Conservation (phyloP, 177 flowering plant species). For the Vitis hybrid region DNA sequence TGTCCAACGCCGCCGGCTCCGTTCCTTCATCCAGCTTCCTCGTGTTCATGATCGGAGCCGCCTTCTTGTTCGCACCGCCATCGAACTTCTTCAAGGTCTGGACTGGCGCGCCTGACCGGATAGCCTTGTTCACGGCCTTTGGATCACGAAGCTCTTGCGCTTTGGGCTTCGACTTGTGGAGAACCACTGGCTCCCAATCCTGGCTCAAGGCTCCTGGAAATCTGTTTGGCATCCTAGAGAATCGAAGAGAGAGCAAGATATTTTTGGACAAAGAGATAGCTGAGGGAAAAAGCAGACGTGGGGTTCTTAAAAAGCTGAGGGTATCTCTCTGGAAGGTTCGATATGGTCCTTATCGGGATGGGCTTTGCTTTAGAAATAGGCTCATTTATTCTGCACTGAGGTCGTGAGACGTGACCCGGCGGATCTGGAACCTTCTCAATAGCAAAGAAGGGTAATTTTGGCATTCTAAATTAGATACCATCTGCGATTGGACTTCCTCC, state of each 20-base stretch:
- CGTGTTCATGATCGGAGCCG: constrained; percentile 39
- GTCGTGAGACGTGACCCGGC: neutral
- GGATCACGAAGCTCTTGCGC: constrained; percentile 54
- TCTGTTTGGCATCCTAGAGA: constrained; percentile 53
- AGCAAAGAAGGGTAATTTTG: neutral
- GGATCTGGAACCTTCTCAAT: neutral
- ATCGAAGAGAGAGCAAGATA: neutral
- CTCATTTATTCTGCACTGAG: neutral
- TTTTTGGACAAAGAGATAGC: neutral
- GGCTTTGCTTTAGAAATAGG: neutral
- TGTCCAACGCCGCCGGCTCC: constrained; percentile 54
- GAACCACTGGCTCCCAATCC: constrained; percentile 83
- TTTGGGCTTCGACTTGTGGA: constrained; percentile 59
- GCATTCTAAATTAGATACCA: neutral
- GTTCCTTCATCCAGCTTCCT: constrained; percentile 62
- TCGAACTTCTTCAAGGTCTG: constrained; percentile 62
- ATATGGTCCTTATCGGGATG: neutral
- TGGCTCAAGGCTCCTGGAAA: constrained; percentile 44
- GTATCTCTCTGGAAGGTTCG: constrained; percentile 21
- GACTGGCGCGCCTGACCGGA: constrained; percentile 53
- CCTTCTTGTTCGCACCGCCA: constrained; percentile 65
- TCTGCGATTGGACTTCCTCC: no score
- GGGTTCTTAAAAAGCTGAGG: constrained; percentile 7
- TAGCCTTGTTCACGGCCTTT: constrained; percentile 69
- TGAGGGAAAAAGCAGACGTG: neutral